Evolutionary conservation across 2,329 filamentous ascomycete genomes (phyloP).

Genomic region (Allantophomopsis lycopodina): DNA sequence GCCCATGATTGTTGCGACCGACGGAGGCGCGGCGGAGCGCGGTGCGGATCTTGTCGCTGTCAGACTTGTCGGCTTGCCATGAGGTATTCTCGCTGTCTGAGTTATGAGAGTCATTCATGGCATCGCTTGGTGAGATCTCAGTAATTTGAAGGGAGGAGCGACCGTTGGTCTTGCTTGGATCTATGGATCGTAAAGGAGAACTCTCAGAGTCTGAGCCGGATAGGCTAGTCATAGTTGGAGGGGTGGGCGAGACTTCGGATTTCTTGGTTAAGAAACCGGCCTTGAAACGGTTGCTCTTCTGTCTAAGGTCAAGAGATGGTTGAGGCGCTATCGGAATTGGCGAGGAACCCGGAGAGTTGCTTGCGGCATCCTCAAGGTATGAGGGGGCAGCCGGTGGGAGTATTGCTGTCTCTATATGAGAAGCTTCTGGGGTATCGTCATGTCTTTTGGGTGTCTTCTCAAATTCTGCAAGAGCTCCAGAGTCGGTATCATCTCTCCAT

Average conservation of each 20-base stretch:
- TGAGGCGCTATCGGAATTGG: conserved; percentile 41
- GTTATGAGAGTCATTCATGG: conserved; percentile 22
- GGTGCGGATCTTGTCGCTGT: conserved; percentile 15
- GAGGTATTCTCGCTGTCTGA: conserved; percentile 16
- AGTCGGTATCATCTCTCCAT: conserved; percentile 85
- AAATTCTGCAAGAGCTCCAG: conserved; percentile 78
- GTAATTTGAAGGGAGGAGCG: conserved; percentile 25
- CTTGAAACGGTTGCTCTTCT: conserved; percentile 69
- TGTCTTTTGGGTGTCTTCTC: conserved; percentile 74
- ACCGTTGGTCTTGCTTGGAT: conserved; percentile 32
- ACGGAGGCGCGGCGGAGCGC: conserved; percentile 16
- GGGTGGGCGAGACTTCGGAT: conserved; percentile 45
- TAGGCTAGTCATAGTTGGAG: conserved; percentile 40
- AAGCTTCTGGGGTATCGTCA: conserved; percentile 39
- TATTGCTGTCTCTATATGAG: conserved; percentile 31
- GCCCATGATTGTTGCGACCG: conserved; percentile 10
- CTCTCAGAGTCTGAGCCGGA: conserved; percentile 40
- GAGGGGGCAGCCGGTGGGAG: conserved; percentile 36
- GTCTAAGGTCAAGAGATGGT: conserved; percentile 44
- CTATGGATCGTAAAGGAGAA: conserved; percentile 39
- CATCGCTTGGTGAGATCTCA: conserved; percentile 9
- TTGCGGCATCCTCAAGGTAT: conserved; percentile 24
- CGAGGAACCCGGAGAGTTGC: conserved; percentile 30
- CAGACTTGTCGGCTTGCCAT: conserved; percentile 11
- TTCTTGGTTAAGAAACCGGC: conserved; percentile 71